These are phyloP conservation scores for Collariella sp. DNA, from an alignment of 495 filamentous ascomycete species.

Conservation along the genomic window DNA sequence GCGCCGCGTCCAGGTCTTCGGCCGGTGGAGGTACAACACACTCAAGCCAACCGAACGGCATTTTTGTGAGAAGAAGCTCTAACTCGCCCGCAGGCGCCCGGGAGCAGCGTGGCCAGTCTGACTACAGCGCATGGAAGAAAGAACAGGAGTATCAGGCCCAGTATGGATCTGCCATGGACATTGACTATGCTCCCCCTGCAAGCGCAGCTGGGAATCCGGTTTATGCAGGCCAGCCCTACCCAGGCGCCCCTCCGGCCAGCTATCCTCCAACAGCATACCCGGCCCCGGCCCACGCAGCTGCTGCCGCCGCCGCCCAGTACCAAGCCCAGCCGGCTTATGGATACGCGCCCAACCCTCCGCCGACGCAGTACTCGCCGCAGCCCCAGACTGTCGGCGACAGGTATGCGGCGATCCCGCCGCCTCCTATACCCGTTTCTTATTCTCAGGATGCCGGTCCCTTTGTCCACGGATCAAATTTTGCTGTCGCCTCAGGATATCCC, in stretches of 20 bases:
- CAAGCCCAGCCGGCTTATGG: constrained; percentile 9
- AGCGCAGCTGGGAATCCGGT: not conserved
- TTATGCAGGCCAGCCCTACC: constrained; percentile 15
- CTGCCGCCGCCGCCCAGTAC: constrained; percentile 15
- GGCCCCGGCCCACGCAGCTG: constrained; percentile 13
- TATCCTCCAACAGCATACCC: constrained; percentile 20
- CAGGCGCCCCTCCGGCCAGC: constrained; percentile 11
- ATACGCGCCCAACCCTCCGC: constrained; percentile 18
- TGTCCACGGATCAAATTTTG: constrained; percentile 23
- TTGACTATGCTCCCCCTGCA: constrained; percentile 19
- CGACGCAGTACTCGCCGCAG: constrained; percentile 23
- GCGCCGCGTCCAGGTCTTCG: constrained; percentile 35
- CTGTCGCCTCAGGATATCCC: constrained; percentile 14
- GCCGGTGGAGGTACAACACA: constrained; percentile 50
- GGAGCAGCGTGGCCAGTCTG: constrained; percentile 22
- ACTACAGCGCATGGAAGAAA: constrained; percentile 29
- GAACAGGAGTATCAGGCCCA: constrained; percentile 14
- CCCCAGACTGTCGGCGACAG: constrained; percentile 22
- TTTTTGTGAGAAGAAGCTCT: constrained; percentile 48
- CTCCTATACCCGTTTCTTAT: constrained; percentile 15
- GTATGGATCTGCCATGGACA: constrained; percentile 24
- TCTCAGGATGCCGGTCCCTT: constrained; percentile 17
- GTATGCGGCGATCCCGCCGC: constrained; percentile 22
- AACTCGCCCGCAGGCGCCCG: constrained; percentile 46
- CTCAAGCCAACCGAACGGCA: constrained; percentile 44